Evolutionary conservation across 768 basidiomycete species (phyloP), one percentile per base, ranked within the genome.

Genomic region (Filobasidium floriforme): DNA sequence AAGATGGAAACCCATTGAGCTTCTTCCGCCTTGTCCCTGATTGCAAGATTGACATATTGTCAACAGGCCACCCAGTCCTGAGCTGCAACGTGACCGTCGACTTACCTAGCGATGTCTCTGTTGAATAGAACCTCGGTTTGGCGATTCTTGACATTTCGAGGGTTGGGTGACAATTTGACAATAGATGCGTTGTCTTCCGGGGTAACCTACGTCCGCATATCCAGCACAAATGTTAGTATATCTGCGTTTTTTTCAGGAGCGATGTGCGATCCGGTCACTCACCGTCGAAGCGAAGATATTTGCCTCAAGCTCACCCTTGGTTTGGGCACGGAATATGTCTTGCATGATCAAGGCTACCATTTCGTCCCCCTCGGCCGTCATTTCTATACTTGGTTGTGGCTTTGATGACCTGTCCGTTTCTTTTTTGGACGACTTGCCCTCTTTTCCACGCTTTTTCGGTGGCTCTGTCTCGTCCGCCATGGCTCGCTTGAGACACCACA

Each of bases 291-390:
- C 43, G 57, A 76, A 76, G 9, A 78, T 73, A 62, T 73, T 68
- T n/a, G 73, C 75, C 64, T 76, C 77, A 22, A 78, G 69, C 14
- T 66, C 68, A 2, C 77, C 77, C 54, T 71, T 63, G 18, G 71
- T 70, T 62, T 75, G 57, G 15, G 67, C 68, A 7, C 55, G 61
- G 55, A 75, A 61, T n/a, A 78, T 69, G 14, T 75, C 71, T 9
- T 74, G 73, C 74, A 78, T 74, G 26, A 78, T 75, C 64, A 70
- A 71, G 63, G 67, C 68, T 9, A 75, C 61, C 55, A 78, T 54
- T 62, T 63, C 65, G 68, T 78, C 77, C 1, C 77, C 77, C 62
- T 74, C 73, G 24, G 67, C 66, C 14, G 77, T 74, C 22, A 37
- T 37, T 9, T 4, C 32, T 37, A 37, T 37, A n/a, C n/a, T n/a